Evolutionary conservation across 129 eudicot species (phyloP), one percentile per base, ranked within the genome.

Genomic region (Erigeron canadensis): DNA sequence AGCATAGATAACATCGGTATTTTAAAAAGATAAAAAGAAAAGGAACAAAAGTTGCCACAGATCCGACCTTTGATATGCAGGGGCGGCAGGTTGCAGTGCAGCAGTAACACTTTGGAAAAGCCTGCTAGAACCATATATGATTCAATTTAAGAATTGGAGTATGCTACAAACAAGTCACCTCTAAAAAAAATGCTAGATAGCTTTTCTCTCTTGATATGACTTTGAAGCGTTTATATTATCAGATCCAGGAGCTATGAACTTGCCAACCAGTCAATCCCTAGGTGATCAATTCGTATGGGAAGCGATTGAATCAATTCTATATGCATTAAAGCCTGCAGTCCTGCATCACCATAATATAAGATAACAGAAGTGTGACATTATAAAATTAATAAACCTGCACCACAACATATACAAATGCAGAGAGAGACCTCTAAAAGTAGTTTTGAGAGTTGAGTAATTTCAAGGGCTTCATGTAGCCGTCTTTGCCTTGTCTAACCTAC

Each of bases 311-410:
- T 77, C 54, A 97, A 84, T 68, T 95, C 99, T 51, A 95, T 85
- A 84, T 90, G 87, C 65, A 95, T 87, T 75, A 95, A 68, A 21
- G 91, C 97, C 98, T 94, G 93, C 80, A 68, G 16, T 89, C 97
- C 98, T 94, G 93, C 80, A 80, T 67, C 21, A 61, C 48, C 51
- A 80, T n/a, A 66, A 66, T 65, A 48, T 8, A 79, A 23, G 44
- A 40, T 0, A 22, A 9, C 22, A 59, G 12, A 59, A 59, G 53
- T 15, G 34, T 37, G 47, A 21, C 34, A 28, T 28, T 28, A 28
- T 28, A 28, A 28, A 28, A 28, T 28, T 28, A 28, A 28, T 28
- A 28, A 28, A 28, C 34, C 34, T 28, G 18, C 19, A 13, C 10
- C 34, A 1, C 69, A 10, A 63, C 42, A 17, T 22, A 76, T 42